These are phyloP conservation scores for Pezicula radicicola DNA, from an alignment of 2,329 filamentous ascomycete species.

Conservation along the genomic window DNA sequence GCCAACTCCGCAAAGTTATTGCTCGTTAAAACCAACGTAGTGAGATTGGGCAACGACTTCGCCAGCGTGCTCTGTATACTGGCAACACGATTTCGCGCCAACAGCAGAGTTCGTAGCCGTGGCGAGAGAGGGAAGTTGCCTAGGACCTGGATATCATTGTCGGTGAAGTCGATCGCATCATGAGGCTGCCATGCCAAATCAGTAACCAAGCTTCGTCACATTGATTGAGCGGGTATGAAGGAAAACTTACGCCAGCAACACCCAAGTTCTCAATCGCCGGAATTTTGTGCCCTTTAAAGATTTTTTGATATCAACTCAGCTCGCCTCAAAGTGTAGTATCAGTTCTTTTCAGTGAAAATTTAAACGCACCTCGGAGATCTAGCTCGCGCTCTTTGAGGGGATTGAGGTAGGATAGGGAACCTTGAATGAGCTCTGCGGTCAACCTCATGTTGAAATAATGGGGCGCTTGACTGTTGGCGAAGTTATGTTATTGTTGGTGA, in stretches of 20 bases:
- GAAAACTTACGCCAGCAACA: conserved; percentile 74
- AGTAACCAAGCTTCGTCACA: background rate
- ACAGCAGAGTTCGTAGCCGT: conserved; percentile 80
- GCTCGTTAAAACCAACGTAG: conserved; percentile 75
- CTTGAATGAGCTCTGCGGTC: conserved; percentile 90
- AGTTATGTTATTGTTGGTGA: background rate
- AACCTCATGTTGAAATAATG: conserved; percentile 68
- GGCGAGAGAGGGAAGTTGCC: conserved; percentile 92
- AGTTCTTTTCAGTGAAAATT: conserved; percentile 71
- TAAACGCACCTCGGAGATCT: conserved; percentile 95
- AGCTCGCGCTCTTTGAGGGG: conserved; percentile 98
- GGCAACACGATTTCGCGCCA: conserved; percentile 84
- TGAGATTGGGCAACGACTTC: conserved; percentile 76
- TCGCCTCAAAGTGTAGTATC: conserved; percentile 84
- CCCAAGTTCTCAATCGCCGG: conserved; percentile 96
- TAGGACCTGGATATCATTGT: conserved; percentile 90
- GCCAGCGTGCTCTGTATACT: conserved; percentile 75
- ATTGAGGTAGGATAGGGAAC: conserved; percentile 96
- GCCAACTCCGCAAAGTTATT: conserved; percentile 83
- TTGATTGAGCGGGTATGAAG: conserved; percentile 1
- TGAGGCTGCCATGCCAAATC: conserved; percentile 62
- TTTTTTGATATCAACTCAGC: conserved; percentile 77
- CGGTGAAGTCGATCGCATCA: conserved; percentile 96
- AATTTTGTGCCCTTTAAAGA: conserved; percentile 85
- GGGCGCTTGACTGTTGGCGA: conserved; percentile 1